Evolutionary conservation across 1,139 yeast genomes (phyloP), one percentile per base, ranked within the genome.

Genomic region (Zhuliangozyma parablackwelliae): DNA sequence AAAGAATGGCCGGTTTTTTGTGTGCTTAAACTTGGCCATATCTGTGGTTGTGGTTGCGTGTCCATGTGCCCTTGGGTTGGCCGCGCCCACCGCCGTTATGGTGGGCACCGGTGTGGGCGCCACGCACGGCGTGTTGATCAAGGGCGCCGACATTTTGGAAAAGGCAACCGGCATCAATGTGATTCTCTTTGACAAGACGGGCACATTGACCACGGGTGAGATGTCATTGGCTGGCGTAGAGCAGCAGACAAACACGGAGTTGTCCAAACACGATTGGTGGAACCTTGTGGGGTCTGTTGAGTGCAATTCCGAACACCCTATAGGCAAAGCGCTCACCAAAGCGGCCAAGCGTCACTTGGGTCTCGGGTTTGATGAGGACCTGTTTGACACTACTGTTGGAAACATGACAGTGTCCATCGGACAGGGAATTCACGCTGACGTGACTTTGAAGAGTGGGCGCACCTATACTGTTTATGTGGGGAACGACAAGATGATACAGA

Each of bases 61-160:
- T 61, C 98, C 98, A 0, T 92, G 97, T 72, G 97, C 97, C 0
- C 66, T 92, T 26, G 98, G 98, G 2, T 70, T 92, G 36, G 97
- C 97, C 7, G 95, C 98, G 0, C 98, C 98, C 0, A 92, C 98
- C 1, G 98, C 98, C 0, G 87, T 94, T 4, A 90, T 92, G 97
- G 98, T 92, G 5, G 98, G 97, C 6, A 90, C 97, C 2, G 98
- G 98, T 21, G 84, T 88, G 24, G 97, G 96, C 28, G 97, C 98
- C 0, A 63, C 77, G 10, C 72, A 88, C 59, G 98, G 98, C 21
- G 85, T 92, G 10, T 69, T 94, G 38, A 85, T 94, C 51, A 92
- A 92, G 60, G 96, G 97, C 34, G 98, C 97, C 21, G 95, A 85
- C 39, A 77, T 86, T 10, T 72, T 94, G 43, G 98, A 94, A 56